phyloP scores from a whole-genome alignment of 2,329 filamentous ascomycete species.

The Cladophialophora immunda region DNA sequence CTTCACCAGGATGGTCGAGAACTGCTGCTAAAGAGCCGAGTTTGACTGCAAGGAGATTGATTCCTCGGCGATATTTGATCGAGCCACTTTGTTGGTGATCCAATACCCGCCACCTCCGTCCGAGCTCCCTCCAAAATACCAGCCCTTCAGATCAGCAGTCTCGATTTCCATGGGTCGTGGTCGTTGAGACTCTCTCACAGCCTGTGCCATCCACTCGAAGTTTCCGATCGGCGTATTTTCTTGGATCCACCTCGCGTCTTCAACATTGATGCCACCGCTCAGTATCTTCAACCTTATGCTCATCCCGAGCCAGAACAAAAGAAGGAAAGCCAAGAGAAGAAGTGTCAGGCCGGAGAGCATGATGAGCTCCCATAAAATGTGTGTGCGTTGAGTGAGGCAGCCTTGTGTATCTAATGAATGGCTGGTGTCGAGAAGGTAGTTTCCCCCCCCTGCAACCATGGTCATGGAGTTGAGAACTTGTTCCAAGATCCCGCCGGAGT shows the following conservation, averaged over 20 bases:
- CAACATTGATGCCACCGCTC: neutral
- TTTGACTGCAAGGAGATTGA: neutral
- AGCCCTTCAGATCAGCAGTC: neutral
- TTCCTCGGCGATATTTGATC: neutral
- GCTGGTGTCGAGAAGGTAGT: slow-evolving; percentile 18
- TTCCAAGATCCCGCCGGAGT: slow-evolving; percentile 15
- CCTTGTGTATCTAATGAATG: slow-evolving; percentile 15
- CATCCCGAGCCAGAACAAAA: slow-evolving; percentile 12
- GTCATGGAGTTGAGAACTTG: slow-evolving; percentile 25
- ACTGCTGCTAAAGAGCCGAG: neutral
- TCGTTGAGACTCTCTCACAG: slow-evolving; percentile 6
- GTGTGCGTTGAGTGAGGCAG: slow-evolving; percentile 13
- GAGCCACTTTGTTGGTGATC: neutral
- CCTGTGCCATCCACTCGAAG: slow-evolving; percentile 17
- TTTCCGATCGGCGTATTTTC: slow-evolving; percentile 11
- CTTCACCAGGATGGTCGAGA: neutral
- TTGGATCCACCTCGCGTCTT: slow-evolving; percentile 9
- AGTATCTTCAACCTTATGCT: slow-evolving; percentile 1
- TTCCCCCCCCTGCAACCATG: slow-evolving; percentile 23
- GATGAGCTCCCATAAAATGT: slow-evolving; percentile 17
- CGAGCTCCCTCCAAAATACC: neutral
- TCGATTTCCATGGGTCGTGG: neutral
- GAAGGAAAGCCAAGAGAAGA: slow-evolving; percentile 1
- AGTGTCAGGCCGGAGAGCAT: slow-evolving; percentile 10
- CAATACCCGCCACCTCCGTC: neutral